Percentiles rank a stretch among this genome's conserved stretches.
Evolutionary conservation across 2,329 filamentous ascomycete genomes (phyloP).

Genomic region (Penicillium griseofulvum): DNA sequence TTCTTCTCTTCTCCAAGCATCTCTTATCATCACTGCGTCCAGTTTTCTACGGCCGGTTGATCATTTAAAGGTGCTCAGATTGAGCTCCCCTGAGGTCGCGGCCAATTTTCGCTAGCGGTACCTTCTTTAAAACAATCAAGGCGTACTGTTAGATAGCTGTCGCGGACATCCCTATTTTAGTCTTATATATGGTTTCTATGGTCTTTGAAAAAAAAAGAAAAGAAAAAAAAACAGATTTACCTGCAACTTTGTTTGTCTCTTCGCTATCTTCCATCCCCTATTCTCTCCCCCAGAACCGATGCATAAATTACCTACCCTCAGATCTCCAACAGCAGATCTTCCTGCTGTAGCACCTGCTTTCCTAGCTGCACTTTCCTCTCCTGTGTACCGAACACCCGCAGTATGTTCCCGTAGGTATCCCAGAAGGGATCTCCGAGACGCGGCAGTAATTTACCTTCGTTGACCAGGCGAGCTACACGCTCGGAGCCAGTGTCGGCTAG

Average conservation of each 20-base stretch:
- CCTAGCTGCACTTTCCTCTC: slow-evolving; percentile 47
- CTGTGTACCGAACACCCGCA: slow-evolving; percentile 59
- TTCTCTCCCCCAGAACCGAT: neutral
- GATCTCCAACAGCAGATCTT: neutral
- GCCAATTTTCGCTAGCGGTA: slow-evolving; percentile 99
- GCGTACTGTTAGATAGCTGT: slow-evolving; percentile 96
- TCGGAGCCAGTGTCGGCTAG: slow-evolving; percentile 4
- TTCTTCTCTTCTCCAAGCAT: slow-evolving; percentile 60
- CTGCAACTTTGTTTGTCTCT: neutral
- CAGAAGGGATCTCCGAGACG: slow-evolving; percentile 54
- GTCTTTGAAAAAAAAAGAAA: neutral
- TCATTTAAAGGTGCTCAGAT: slow-evolving; percentile 91
- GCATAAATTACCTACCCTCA: neutral
- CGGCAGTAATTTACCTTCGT: slow-evolving; percentile 50
- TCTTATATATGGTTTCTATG: neutral
- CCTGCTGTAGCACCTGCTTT: neutral
- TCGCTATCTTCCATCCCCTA: neutral
- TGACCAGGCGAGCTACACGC: slow-evolving; percentile 24
- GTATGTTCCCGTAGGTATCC: slow-evolving; percentile 57
- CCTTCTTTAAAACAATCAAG: slow-evolving; percentile 65
- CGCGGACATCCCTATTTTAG: slow-evolving; percentile 64
- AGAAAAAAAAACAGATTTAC: neutral
- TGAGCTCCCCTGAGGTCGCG: slow-evolving; percentile 56
- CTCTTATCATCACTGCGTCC: slow-evolving; percentile 92
- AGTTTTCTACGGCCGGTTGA: slow-evolving; percentile 72